Conservation (phyloP, 352 stramenopile species). For the Phytophthora aleatoria region DNA sequence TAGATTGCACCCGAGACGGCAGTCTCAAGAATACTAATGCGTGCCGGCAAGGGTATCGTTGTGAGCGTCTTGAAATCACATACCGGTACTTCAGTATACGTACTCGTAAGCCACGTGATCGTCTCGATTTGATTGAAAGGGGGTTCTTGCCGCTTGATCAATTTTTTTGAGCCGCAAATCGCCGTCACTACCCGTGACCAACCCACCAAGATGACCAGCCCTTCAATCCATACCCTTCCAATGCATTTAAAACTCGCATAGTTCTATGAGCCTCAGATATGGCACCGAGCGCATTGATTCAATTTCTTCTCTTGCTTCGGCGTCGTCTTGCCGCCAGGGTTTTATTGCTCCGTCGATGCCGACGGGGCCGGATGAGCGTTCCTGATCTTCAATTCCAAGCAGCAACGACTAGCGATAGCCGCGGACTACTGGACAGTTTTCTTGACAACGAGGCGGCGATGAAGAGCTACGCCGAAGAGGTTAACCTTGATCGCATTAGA, state of each 20-base stretch:
- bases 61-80: no score
- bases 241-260: not conserved
- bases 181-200: not conserved
- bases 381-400: slow-evolving; percentile 10
- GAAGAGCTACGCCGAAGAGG: slow-evolving; percentile 36
- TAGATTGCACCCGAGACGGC: no score
- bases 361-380: slow-evolving; percentile 7
- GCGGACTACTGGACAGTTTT: slow-evolving; percentile 20
- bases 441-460: slow-evolving; percentile 39
- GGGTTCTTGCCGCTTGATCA: no score
- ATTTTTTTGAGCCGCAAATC: no score
- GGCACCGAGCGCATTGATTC: slow-evolving; percentile 6
- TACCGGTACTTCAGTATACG: no score
- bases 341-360: slow-evolving; percentile 15
- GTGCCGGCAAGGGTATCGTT: no score
- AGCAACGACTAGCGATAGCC: not conserved
- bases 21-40: no score
- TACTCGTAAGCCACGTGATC: no score
- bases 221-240: not conserved
- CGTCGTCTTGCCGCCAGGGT: slow-evolving; percentile 7
- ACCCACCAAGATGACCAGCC: not conserved
- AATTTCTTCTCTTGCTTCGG: slow-evolving; percentile 18
- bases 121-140: no score
- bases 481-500: slow-evolving; percentile 34
- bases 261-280: slow-evolving; percentile 6